These are phyloP conservation scores for Penicillium janthinellum DNA, from an alignment of 2,329 filamentous ascomycete genomes.

Conservation along the genomic window DNA sequence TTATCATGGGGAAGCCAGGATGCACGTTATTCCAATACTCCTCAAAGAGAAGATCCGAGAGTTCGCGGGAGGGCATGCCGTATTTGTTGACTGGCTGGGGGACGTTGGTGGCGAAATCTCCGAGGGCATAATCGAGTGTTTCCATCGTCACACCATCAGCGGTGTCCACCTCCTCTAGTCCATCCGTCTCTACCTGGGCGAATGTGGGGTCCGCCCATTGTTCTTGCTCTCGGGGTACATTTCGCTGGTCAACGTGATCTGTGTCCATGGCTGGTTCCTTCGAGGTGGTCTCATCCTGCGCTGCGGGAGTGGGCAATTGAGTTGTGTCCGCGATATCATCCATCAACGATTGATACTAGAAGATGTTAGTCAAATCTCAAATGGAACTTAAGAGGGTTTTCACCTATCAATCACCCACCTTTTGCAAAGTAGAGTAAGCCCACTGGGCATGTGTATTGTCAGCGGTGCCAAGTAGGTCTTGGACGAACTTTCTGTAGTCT, in stretches of 20 bases:
- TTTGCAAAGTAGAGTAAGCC: background rate
- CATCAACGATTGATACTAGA: conserved; percentile 1
- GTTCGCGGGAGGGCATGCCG: background rate
- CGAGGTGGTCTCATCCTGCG: background rate
- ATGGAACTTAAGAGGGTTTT: background rate
- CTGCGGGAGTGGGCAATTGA: background rate
- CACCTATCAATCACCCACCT: background rate
- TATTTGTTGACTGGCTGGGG: background rate
- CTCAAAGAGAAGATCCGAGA: background rate
- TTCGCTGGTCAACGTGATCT: background rate
- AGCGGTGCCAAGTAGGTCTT: background rate
- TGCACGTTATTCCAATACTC: conserved; percentile 2
- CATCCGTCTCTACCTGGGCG: background rate
- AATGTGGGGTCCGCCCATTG: background rate
- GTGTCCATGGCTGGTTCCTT: too few relatives aligned
- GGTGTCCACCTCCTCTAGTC: background rate
- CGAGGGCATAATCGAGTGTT: background rate
- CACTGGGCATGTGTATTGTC: background rate
- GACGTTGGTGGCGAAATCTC: background rate
- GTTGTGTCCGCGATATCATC: background rate
- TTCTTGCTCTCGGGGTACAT: background rate
- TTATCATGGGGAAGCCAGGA: conserved; percentile 2
- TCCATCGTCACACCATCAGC: background rate
- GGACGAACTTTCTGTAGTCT: background rate
- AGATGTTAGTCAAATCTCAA: background rate